phyloP scores from a whole-genome alignment of 495 filamentous ascomycete species.

The Apiosordaria backusii region DNA sequence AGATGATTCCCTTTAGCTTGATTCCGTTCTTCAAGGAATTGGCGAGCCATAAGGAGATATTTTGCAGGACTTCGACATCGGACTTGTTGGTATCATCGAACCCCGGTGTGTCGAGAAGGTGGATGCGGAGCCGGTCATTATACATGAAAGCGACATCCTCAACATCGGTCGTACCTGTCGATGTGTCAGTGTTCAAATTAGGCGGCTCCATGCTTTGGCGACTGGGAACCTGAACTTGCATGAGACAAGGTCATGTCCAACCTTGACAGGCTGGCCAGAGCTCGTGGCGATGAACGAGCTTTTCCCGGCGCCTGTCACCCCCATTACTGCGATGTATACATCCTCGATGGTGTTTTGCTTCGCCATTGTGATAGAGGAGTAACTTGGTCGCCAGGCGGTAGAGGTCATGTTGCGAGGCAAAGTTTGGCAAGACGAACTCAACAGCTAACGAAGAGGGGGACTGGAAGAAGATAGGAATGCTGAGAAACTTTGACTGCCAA shows the following conservation, averaged over 20 bases:
- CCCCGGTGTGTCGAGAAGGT: constrained; percentile 40
- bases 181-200: too few relatives aligned
- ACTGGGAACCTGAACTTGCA: constrained; percentile 21
- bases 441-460: too few relatives aligned
- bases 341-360: too few relatives aligned
- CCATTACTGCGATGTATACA: constrained; percentile 41
- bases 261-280: constrained; percentile 12
- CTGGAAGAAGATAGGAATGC: too few relatives aligned
- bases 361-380: too few relatives aligned
- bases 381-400: too few relatives aligned
- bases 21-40: constrained; percentile 6
- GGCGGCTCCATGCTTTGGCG: too few relatives aligned
- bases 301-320: constrained; percentile 40
- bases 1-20: constrained; percentile 34
- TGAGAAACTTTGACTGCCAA: too few relatives aligned
- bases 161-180: constrained; percentile 15
- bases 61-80: constrained; percentile 37
- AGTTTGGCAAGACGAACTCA: too few relatives aligned
- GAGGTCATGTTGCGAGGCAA: too few relatives aligned
- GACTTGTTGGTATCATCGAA: constrained; percentile 37
- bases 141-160: not conserved
- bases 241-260: constrained; percentile 27
- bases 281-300: constrained; percentile 37
- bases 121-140: not conserved
- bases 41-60: constrained; percentile 32